Percentiles rank a stretch among this genome's conserved stretches.
Evolutionary conservation across 2,329 filamentous ascomycete species (phyloP).

Genomic region (Venturia aucupariae): DNA sequence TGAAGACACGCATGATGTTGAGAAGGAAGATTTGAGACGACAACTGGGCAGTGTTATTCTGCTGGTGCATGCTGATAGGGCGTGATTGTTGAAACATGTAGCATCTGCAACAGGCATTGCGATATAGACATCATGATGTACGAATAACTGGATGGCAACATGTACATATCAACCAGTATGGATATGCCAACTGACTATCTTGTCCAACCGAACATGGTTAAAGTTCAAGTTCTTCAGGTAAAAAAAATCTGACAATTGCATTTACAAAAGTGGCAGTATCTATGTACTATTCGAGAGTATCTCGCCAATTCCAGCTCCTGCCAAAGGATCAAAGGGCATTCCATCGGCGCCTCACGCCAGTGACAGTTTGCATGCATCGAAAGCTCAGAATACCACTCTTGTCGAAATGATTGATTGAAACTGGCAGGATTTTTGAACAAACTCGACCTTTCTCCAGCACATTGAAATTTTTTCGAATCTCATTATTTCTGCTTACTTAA

Average conservation of each 20-base stretch:
- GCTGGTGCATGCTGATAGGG: conserved; percentile 47
- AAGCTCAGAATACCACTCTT: not conserved
- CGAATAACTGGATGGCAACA: not conserved
- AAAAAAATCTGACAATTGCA: too few species aligned
- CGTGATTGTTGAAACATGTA: not conserved
- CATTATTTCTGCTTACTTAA: not conserved
- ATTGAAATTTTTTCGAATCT: too few species aligned
- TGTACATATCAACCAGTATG: not conserved
- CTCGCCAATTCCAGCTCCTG: too few species aligned
- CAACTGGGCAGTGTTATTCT: conserved; percentile 83
- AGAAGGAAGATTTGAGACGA: conserved; percentile 77
- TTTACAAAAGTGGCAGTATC: too few species aligned
- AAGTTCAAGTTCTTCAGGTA: too few species aligned
- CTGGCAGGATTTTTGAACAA: not conserved
- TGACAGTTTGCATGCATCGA: not conserved
- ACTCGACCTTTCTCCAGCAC: not conserved
- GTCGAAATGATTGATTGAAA: not conserved
- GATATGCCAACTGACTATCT: not conserved
- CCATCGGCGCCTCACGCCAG: too few species aligned
- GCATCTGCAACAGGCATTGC: not conserved
- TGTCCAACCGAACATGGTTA: too few species aligned
- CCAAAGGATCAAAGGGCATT: too few species aligned
- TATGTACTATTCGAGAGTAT: too few species aligned
- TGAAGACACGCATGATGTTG: conserved; percentile 95
- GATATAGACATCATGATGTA: not conserved